phyloP scores from a whole-genome alignment of 768 basidiomycete genomes.

The Calocybe cyanea region DNA sequence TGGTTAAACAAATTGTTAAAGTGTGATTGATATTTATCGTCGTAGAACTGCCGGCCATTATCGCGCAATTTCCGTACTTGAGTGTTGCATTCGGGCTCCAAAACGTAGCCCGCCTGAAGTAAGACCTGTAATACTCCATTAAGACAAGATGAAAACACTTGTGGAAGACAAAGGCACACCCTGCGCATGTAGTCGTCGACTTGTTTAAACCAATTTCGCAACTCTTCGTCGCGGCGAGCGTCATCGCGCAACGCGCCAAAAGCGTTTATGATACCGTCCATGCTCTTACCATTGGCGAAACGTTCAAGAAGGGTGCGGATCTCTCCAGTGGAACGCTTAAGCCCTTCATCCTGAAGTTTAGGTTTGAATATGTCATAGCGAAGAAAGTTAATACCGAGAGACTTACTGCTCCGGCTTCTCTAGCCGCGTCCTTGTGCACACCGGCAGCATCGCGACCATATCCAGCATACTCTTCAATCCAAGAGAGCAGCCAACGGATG shows the following conservation, averaged over 20 bases:
- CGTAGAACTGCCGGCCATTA: slow-evolving; percentile 73
- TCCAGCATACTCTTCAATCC: slow-evolving; percentile 57
- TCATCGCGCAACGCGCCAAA: slow-evolving; percentile 71
- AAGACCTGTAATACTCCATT: slow-evolving; percentile 41
- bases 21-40: slow-evolving; percentile 59
- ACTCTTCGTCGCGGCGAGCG: slow-evolving; percentile 66
- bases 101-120: slow-evolving; percentile 79
- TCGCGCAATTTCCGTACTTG: slow-evolving; percentile 66
- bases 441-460: slow-evolving; percentile 36
- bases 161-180: slow-evolving; percentile 26
- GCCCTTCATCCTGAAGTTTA: slow-evolving; percentile 41
- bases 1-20: slow-evolving; percentile 78
- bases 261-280: slow-evolving; percentile 67
- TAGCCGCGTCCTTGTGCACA: slow-evolving; percentile 18
- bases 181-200: slow-evolving; percentile 65
- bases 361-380: not conserved
- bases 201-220: slow-evolving; percentile 68
- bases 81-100: slow-evolving; percentile 70
- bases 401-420: slow-evolving; percentile 24
- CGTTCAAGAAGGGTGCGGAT: slow-evolving; percentile 85
- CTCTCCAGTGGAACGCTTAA: slow-evolving; percentile 56
- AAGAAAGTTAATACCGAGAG: not conserved
- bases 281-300: slow-evolving; percentile 73
- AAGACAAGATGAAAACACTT: not conserved
- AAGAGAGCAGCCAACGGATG: slow-evolving; percentile 67